Percentiles rank a stretch among this genome's conserved stretches.
Conservation (phyloP, 75 land plant species). For the Cunninghamia lanceolata region DNA sequence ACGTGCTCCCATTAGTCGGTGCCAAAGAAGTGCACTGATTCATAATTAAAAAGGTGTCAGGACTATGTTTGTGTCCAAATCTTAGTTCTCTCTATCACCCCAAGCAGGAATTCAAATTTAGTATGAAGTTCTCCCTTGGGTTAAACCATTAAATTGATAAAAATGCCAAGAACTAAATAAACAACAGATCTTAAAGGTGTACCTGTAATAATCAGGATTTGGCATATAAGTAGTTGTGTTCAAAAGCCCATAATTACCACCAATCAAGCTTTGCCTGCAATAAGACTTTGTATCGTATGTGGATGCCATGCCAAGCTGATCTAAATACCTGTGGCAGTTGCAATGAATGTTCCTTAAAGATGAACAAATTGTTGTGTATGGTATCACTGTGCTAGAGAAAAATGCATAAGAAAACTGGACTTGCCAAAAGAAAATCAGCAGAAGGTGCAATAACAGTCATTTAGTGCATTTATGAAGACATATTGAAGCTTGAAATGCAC, state of each 20-base stretch:
- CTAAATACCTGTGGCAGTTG: conserved; percentile 57
- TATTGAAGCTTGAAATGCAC: neutral
- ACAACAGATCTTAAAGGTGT: neutral
- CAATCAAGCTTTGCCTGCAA: conserved; percentile 71
- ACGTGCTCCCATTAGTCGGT: conserved; percentile 69
- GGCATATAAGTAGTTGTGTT: conserved; percentile 60
- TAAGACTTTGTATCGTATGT: conserved; percentile 48
- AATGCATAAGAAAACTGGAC: neutral
- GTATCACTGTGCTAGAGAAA: neutral
- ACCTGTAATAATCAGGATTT: conserved; percentile 86
- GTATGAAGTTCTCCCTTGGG: neutral
- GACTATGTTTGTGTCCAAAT: neutral
- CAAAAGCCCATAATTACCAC: conserved; percentile 77
- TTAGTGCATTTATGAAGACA: neutral
- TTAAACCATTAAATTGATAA: neutral
- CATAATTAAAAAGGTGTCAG: neutral
- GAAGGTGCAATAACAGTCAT: neutral
- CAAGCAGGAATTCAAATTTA: neutral
- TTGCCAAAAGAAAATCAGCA: neutral
- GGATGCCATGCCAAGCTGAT: conserved; percentile 77
- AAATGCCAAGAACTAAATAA: neutral
- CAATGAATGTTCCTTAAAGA: neutral
- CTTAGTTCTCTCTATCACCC: neutral
- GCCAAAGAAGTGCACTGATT: conserved; percentile 83
- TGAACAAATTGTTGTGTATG: neutral